Base-by-base conservation (phyloP, 352 stramenopile species). In the Phytophthora citrophthora region DNA sequence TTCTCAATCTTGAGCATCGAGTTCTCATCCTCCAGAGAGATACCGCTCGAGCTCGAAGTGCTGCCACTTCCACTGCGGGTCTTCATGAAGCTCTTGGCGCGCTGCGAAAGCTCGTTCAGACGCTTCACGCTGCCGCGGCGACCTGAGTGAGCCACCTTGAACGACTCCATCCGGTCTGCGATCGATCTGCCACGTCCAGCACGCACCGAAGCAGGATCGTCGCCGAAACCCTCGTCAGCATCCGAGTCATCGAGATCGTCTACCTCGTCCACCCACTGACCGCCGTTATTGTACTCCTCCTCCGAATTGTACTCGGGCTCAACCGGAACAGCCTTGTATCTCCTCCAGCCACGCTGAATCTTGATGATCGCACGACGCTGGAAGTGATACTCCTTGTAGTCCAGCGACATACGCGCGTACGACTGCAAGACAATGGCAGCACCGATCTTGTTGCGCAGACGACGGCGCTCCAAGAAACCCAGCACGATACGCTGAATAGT, bases 1-100 rank as follows among this genome's bases (percentile, higher is more conserved):
- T 95, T 95, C 71, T 95, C 86, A 45, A 92, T 90, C 54, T 89
- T 89, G 34, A 95, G 81, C 79, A 92, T 95, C 56, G 84, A 78
- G 55, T 95, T 95, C 64, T 95, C 86, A 54, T 95, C 86, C 57
- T 95, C 86, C 8, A 94, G 55, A 20, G 79, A 81, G 55, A 89
- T 89, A 53, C 79, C 80, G 31, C 76, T 88, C 16, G 76, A 91
- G 50, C 77, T 87, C 27, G 77, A 83, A n/a, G 80, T 79, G 64
- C 79, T 89, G 56, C 79, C 74, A 59, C 81, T 87, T n/a, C 74
- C 68, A 40, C 82, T 89, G 20, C 76, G 74, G 15, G 74, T 45
- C 55, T 87, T 90, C 66, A 93, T 85, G 29, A 93, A 84, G 61
- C 70, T 88, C 64, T 91, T 86, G 8, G 86, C 84, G 27, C 82